Evolutionary conservation across 805 yeast species (phyloP), one percentile per base, ranked within the genome.

Genomic region (Nakazawaea siamensis): DNA sequence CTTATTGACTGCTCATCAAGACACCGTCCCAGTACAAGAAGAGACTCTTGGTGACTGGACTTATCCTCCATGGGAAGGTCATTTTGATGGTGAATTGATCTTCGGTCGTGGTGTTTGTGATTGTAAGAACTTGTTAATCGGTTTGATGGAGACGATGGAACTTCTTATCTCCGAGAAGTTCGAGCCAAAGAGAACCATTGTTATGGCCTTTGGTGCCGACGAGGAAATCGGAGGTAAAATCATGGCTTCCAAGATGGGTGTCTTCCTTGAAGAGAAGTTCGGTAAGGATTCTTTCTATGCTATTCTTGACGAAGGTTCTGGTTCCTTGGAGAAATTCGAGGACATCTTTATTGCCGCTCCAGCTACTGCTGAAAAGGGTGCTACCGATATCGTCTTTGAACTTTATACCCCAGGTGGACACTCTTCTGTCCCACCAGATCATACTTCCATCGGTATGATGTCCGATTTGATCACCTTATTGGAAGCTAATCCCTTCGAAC

Each of bases 91-190:
- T 12, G 60, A 65, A 18, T 57, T 51, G 27, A 47, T 86, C 4
- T 82, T 76, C 70, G 95, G 95, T 2, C 68, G 95, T 47, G 95
- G 95, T 27, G 53, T 83, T 3, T 55, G 67, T 30, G 96, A 86
- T 53, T 78, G 86, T 51, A 86, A 86, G 54, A 77, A 77, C 50
- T 57, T 76, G 24, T 60, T 86, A 33, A 62, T 79, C 40, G 80
- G 76, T 2, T 68, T 79, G 32, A 51, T 84, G 49, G 88, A 82
- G 51, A 66, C 87, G 1, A 51, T 73, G n/a, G 85, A 80, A 47
- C 52, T 59, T 31, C 54, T 80, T 23, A 49, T 82, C 18, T 46
- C 57, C 21, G 47, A 50, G 18, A 65, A 64, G 15, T 80, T 66
- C 56, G 38, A 50, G 28, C 84, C 87, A n/a, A 53, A 64, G 35